These are phyloP conservation scores for Hamigera avellanea DNA, from an alignment of 495 filamentous ascomycete genomes.

Conservation along the genomic window DNA sequence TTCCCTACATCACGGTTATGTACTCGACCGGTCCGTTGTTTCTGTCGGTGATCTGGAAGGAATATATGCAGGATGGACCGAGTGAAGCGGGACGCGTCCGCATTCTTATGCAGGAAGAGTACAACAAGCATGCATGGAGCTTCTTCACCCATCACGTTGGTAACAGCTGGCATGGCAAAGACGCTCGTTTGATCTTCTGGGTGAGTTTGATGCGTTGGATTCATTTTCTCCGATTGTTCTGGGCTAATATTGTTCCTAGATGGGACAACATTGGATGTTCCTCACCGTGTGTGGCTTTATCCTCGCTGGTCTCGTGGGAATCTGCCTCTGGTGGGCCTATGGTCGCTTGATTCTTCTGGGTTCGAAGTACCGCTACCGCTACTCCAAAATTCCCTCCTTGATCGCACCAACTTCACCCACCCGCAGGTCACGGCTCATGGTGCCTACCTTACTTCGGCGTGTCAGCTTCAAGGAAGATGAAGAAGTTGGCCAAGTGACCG, in stretches of 20 bases:
- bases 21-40: conserved; percentile 78
- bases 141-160: conserved; percentile 70
- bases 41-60: conserved; percentile 73
- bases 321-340: conserved; percentile 45
- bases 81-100: conserved; percentile 34
- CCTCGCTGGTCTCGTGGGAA: conserved; percentile 44
- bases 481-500: conserved; percentile 21
- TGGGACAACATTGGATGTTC: conserved; percentile 64
- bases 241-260: conserved; percentile 16
- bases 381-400: conserved; percentile 22
- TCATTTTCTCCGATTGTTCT: too few species aligned
- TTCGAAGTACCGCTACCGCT: conserved; percentile 32
- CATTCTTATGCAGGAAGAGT: conserved; percentile 54
- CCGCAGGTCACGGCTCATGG: conserved; percentile 20
- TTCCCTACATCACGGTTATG: conserved; percentile 87
- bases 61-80: conserved; percentile 45
- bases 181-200: conserved; percentile 72
- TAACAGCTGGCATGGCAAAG: conserved; percentile 66
- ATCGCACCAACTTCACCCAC: conserved; percentile 22
- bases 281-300: conserved; percentile 54
- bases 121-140: conserved; percentile 58
- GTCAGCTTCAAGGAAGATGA: conserved; percentile 38
- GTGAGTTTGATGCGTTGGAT: too few species aligned
- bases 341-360: conserved; percentile 36
- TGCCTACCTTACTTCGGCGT: conserved; percentile 29